These are phyloP conservation scores for Guyanaporus albipodus DNA, from an alignment of 768 basidiomycete species.

Conservation along the genomic window DNA sequence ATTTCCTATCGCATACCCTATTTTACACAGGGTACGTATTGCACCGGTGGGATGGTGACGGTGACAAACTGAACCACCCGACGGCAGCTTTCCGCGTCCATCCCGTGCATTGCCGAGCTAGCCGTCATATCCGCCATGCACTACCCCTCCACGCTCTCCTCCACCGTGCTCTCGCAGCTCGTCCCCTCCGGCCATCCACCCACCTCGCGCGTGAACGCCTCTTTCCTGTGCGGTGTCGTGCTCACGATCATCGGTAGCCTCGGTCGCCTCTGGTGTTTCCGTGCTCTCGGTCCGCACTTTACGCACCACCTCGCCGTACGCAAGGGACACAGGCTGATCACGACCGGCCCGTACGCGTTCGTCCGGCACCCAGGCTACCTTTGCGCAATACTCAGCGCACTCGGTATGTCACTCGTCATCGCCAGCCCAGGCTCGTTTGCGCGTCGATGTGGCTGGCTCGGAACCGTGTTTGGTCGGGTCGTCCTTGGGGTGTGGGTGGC, in stretches of 20 bases:
- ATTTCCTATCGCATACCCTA: conserved; percentile 20
- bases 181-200: conserved; percentile 19
- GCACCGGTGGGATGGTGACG: not conserved
- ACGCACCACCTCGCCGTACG: conserved; percentile 34
- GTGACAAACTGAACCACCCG: conserved; percentile 2
- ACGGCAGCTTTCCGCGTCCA: conserved; percentile 25
- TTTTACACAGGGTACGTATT: conserved; percentile 23
- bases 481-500: conserved; percentile 28
- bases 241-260: conserved; percentile 26
- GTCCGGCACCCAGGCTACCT: conserved; percentile 37
- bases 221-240: conserved; percentile 29
- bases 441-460: conserved; percentile 26
- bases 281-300: conserved; percentile 31
- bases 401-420: conserved; percentile 32
- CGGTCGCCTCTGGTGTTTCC: conserved; percentile 37
- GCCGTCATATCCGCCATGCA: conserved; percentile 17
- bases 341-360: conserved; percentile 33
- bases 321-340: conserved; percentile 30
- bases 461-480: conserved; percentile 10
- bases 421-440: conserved; percentile 30
- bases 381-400: conserved; percentile 18
- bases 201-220: conserved; percentile 20
- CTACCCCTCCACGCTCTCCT: conserved; percentile 17
- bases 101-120: conserved; percentile 28
- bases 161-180: conserved; percentile 18